Evolutionary conservation across 106 monocot species (phyloP).

Genomic region (Dioscorea zingiberensis): DNA sequence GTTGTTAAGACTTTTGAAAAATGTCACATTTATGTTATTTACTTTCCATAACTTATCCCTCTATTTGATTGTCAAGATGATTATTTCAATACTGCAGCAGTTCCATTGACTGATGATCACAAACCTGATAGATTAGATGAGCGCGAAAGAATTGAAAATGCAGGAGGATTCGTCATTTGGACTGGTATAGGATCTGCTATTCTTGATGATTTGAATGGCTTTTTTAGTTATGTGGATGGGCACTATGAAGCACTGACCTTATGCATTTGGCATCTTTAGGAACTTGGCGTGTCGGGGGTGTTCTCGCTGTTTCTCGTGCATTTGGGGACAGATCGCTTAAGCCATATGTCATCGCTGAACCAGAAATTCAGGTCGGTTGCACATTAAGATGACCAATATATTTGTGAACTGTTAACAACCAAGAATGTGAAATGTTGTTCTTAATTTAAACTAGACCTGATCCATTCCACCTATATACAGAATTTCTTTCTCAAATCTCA

Average conservation of each 20-base stretch:
- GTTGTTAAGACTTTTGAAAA: not conserved
- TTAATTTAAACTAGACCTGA: no score
- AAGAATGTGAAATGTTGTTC: no score
- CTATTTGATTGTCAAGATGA: not conserved
- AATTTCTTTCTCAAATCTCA: no score
- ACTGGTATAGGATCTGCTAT: slow-evolving; percentile 33
- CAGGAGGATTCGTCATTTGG: slow-evolving; percentile 62
- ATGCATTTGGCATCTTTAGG: slow-evolving; percentile 18
- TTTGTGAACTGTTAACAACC: not conserved
- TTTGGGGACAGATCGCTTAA: slow-evolving; percentile 71
- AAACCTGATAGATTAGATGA: slow-evolving; percentile 78
- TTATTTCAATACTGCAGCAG: slow-evolving; percentile 27
- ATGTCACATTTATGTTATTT: not conserved
- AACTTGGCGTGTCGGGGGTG: slow-evolving; percentile 72
- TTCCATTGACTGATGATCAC: slow-evolving; percentile 64
- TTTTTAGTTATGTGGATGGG: no score
- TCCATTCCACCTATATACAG: no score
- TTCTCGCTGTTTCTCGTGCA: slow-evolving; percentile 78
- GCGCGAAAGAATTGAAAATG: slow-evolving; percentile 54
- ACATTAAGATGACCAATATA: no score
- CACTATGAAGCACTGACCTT: no score
- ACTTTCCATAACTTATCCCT: no score
- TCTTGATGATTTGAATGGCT: no score
- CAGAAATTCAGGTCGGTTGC: slow-evolving; percentile 56
- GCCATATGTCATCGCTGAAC: slow-evolving; percentile 73